These are phyloP conservation scores for Caryopteris hybrid DNA, from an alignment of 305 asterid genomes.

Conservation along the genomic window DNA sequence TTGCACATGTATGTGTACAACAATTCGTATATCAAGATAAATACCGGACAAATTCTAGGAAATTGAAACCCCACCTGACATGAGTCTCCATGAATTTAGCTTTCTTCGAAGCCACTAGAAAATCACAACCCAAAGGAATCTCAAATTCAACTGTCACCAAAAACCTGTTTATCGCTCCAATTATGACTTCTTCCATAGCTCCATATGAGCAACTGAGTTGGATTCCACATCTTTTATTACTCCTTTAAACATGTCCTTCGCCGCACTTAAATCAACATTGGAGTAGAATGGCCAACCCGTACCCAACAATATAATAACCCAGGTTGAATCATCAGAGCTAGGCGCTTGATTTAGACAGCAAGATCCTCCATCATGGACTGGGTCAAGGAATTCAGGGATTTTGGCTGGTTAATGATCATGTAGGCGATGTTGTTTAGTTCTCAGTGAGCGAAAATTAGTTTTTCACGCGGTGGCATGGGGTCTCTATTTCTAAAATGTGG, in stretches of 20 bases:
- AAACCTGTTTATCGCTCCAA: conserved; percentile 82
- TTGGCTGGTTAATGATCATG: conserved; percentile 74
- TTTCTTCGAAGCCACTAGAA: conserved; percentile 73
- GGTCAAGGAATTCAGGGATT: conserved; percentile 76
- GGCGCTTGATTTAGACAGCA: conserved; percentile 50
- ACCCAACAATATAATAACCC: conserved; percentile 67
- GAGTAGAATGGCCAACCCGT: conserved; percentile 85
- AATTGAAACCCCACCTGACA: conserved; percentile 44
- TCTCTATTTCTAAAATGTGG: conserved; percentile 17
- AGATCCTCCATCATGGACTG: conserved; percentile 60
- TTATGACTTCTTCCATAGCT: conserved; percentile 69
- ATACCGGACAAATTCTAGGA: background rate
- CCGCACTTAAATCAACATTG: conserved; percentile 84
- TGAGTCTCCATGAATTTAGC: conserved; percentile 96
- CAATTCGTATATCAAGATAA: background rate
- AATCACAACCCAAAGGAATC: conserved; percentile 86
- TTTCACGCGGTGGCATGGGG: conserved; percentile 45
- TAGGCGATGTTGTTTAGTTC: conserved; percentile 52
- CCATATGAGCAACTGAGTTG: conserved; percentile 87
- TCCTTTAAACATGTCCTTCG: conserved; percentile 90
- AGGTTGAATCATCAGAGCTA: conserved; percentile 57
- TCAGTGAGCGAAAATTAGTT: conserved; percentile 51
- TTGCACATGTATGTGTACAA: no score
- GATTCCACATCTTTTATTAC: conserved; percentile 62
- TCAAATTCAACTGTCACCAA: conserved; percentile 94